A percentile compares a stretch with the other conserved stretches of the same genome.
Conservation (phyloP, 1,284 basidiomycete species). For the Apiotrichum domesticum region DNA sequence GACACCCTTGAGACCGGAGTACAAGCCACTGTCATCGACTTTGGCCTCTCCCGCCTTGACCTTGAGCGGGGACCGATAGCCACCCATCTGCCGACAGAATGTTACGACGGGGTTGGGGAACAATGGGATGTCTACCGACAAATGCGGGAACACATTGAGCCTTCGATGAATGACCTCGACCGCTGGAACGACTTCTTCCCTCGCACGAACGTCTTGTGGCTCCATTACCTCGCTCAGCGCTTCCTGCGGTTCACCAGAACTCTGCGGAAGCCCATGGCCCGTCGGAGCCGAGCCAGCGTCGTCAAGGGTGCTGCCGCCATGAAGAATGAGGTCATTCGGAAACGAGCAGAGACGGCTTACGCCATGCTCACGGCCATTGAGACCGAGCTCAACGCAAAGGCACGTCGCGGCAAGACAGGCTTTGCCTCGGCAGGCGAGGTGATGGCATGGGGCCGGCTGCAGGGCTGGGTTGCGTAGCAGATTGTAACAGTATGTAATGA, state of each 20-base stretch:
- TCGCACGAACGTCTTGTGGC: constrained; percentile 29
- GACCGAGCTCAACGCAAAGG: background rate
- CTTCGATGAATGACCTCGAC: background rate
- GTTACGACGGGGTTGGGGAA: constrained; percentile 76
- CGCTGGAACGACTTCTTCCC: constrained; percentile 11
- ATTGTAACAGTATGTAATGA: no score
- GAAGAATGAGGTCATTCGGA: constrained; percentile 1
- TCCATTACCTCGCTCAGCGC: constrained; percentile 35
- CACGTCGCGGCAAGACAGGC: background rate
- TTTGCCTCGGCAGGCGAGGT: background rate
- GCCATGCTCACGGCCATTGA: constrained; percentile 12
- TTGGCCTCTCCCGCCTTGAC: constrained; percentile 81
- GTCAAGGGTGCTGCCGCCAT: background rate
- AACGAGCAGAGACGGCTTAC: constrained; percentile 11
- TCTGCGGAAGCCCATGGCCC: constrained; percentile 23
- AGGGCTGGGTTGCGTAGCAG: background rate
- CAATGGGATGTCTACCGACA: constrained; percentile 93
- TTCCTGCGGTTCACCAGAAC: constrained; percentile 28
- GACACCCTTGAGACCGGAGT: constrained; percentile 54
- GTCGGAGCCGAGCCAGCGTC: background rate
- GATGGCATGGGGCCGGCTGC: background rate
- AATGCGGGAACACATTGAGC: constrained; percentile 60
- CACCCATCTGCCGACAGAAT: constrained; percentile 60
- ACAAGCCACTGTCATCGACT: constrained; percentile 80
- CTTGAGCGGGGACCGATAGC: background rate